These are phyloP conservation scores for Pulveroboletus sp. DNA, from an alignment of 768 basidiomycete genomes.

Conservation along the genomic window DNA sequence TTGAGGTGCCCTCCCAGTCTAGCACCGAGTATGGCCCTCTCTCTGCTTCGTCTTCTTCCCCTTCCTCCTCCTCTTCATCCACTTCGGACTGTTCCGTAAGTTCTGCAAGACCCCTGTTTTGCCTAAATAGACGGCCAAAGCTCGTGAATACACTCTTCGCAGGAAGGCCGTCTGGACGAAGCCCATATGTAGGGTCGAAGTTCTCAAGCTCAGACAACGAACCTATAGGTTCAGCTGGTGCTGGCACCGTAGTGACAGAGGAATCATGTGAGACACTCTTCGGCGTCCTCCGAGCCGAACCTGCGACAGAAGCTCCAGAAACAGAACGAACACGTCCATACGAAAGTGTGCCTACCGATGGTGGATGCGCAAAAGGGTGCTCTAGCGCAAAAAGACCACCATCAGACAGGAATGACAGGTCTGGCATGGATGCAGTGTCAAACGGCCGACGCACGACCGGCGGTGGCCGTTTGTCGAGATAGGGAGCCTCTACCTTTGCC, in stretches of 20 bases:
- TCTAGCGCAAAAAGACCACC: slow-evolving; percentile 15
- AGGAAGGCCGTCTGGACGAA: slow-evolving; percentile 88
- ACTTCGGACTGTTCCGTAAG: slow-evolving; percentile 63
- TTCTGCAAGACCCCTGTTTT: slow-evolving; percentile 69
- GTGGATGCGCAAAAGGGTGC: slow-evolving; percentile 23
- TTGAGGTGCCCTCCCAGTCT: slow-evolving; percentile 63
- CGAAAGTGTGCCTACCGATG: slow-evolving; percentile 16
- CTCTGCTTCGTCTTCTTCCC: slow-evolving; percentile 27
- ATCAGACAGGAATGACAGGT: slow-evolving; percentile 26
- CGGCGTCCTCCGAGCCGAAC: slow-evolving; percentile 26
- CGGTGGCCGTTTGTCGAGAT: slow-evolving; percentile 54
- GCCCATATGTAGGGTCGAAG: slow-evolving; percentile 94
- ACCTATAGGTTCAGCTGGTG: slow-evolving; percentile 21
- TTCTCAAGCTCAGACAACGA: slow-evolving; percentile 58
- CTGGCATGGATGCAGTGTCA: slow-evolving; percentile 42
- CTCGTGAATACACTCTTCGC: slow-evolving; percentile 75
- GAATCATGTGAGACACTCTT: slow-evolving; percentile 16
- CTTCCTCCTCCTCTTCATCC: slow-evolving; percentile 36
- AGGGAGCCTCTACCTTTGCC: slow-evolving; percentile 90
- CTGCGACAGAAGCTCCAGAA: slow-evolving; percentile 39
- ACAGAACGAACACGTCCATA: slow-evolving; percentile 34
- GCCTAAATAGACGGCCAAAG: slow-evolving; percentile 69
- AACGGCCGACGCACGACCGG: slow-evolving; percentile 29
- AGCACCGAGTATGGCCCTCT: slow-evolving; percentile 53
- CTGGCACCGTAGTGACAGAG: slow-evolving; percentile 19